Evolutionary conservation across 2,329 filamentous ascomycete species (phyloP), one percentile per base, ranked within the genome.

Genomic region (Daldinia sp.): DNA sequence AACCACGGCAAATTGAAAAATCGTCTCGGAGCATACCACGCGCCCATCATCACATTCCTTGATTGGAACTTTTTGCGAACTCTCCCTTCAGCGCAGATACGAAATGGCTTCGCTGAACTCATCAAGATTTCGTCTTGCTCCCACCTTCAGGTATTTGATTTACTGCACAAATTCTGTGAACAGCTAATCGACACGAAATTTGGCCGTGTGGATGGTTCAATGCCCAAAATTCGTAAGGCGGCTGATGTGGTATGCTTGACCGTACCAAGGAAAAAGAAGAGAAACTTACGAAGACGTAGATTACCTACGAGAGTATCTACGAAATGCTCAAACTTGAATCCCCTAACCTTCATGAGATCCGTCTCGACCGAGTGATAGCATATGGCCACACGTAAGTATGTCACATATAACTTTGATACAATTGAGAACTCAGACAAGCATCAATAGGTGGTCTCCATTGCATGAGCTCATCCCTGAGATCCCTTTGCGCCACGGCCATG

Each of bases 1-100:
- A 92, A 92, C 79, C 91, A 91, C 71, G 88, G 87, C 73, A 86
- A 88, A 74, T 90, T 91, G 81, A 92, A 92, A 82, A 92, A 92
- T 77, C 82, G 88, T 10, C 83, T 92, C 0, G 89, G 89, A 25
- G 89, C 89, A 3, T 92, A 92, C 73, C 89, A 92, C 71, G 89
- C 89, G 0, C 89, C 90, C 0, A 82, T 86, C 48, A 87, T 90
- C 72, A 92, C 89, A 0, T 91, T 92, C 79, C 83, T 92, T 45
- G 89, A 92, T 75, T 92, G 91, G 74, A 85, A 82, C 13, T 92
- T 92, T 77, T 79, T 91, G n/a, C 85, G 86, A 45, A 90, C 87
- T 0, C 79, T 92, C 0, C 88, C 89, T 0, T 81, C 81, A 8
- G 85, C 87, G 1, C 89, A 92, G 74, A 88, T 92, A 72, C 82